These are phyloP conservation scores for Chalciporus chontae DNA, from an alignment of 768 basidiomycete species.

Conservation along the genomic window DNA sequence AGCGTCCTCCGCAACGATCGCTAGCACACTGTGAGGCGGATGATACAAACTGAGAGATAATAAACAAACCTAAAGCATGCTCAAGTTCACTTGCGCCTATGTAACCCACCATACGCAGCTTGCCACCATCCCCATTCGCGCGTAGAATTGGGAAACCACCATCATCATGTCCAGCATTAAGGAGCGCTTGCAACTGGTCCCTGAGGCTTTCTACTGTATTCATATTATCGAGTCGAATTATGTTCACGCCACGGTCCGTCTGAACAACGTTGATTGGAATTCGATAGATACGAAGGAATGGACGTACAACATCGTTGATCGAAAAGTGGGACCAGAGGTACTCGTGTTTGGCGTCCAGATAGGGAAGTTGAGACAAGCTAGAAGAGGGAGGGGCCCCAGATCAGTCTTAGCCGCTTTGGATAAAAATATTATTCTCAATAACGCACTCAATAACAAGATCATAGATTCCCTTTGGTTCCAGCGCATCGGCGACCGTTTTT, in stretches of 20 bases:
- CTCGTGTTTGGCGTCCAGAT: slow-evolving; percentile 86
- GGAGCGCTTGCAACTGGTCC: slow-evolving; percentile 59
- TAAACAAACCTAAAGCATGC: slow-evolving; percentile 75
- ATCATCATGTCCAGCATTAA: slow-evolving; percentile 63
- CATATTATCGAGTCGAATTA: slow-evolving; percentile 63
- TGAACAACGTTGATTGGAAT: slow-evolving; percentile 26
- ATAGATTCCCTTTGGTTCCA: slow-evolving; percentile 85
- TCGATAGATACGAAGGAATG: not conserved
- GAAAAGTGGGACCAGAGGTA: slow-evolving; percentile 81
- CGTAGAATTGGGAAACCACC: slow-evolving; percentile 85
- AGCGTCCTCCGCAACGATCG: slow-evolving; percentile 70
- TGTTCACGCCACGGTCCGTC: slow-evolving; percentile 64
- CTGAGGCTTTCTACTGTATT: slow-evolving; percentile 80
- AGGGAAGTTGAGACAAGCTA: slow-evolving; percentile 82
- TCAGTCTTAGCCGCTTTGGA: not conserved
- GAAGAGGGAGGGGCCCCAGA: not conserved
- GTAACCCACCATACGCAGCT: slow-evolving; percentile 77
- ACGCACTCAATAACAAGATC: slow-evolving; percentile 86
- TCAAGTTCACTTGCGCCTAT: slow-evolving; percentile 92
- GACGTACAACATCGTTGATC: slow-evolving; percentile 74
- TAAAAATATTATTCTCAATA: not conserved
- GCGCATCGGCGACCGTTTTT: slow-evolving; percentile 32
- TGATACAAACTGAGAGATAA: not conserved
- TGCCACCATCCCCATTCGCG: slow-evolving; percentile 39
- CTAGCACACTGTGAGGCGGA: slow-evolving; percentile 34